A percentile compares a stretch with the other conserved stretches of the same genome.
Conservation (phyloP, 1,284 basidiomycete genomes). For the Schizopora paradoxa region DNA sequence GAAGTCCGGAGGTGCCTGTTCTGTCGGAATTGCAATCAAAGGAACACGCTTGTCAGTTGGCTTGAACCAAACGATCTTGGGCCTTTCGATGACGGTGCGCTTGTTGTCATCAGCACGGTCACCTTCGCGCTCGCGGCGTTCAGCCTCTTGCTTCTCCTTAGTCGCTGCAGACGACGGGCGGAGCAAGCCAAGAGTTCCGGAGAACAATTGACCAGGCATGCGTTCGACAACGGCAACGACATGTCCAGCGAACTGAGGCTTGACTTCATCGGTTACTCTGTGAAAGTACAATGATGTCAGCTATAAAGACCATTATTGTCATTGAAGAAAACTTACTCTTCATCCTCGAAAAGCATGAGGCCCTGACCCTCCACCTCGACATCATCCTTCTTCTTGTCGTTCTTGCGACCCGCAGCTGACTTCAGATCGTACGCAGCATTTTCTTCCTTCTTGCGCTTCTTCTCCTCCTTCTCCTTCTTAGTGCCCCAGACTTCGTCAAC, state of each 20-base stretch:
- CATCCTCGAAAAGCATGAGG: conserved; percentile 93
- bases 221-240: conserved; percentile 98
- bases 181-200: conserved; percentile 91
- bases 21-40: conserved; percentile 98
- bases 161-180: conserved; percentile 97
- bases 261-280: conserved; percentile 93
- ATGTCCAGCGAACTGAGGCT: conserved; percentile 94
- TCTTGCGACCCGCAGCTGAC: conserved; percentile 72
- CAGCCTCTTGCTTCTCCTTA: conserved; percentile 99
- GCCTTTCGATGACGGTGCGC: conserved; percentile 75
- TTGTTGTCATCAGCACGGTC: conserved; percentile 80
- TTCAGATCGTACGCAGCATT: conserved; percentile 87
- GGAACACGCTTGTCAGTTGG: conserved; percentile 99
- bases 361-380: conserved; percentile 99
- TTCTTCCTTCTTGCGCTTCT: conserved; percentile 99
- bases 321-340: conserved; percentile 59
- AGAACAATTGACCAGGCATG: conserved; percentile 98
- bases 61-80: conserved; percentile 99
- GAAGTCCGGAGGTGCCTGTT: conserved; percentile 96
- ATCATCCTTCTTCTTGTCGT: conserved; percentile 99
- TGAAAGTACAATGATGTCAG: conserved; percentile 17
- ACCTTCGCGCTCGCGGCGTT: conserved; percentile 93
- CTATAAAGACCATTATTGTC: conserved; percentile 10
- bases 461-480: conserved; percentile 99
- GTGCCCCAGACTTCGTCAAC: conserved; percentile 98